Base-by-base conservation (phyloP, 1,139 yeast genomes). In the Schizosaccharomyces versatilis region DNA sequence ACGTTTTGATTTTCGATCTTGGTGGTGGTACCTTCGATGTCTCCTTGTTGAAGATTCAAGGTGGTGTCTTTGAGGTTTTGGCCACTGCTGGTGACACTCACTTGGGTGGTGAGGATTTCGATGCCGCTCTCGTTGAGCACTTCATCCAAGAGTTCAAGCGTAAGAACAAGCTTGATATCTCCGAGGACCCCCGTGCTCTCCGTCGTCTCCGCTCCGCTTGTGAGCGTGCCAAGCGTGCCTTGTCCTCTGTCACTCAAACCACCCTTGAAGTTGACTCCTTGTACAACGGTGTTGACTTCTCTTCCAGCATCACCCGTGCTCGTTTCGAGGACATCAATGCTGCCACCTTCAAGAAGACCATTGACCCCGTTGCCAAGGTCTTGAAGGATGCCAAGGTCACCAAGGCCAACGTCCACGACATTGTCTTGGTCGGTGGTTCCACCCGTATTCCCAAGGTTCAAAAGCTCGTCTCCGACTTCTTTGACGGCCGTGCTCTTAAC, bases 1-100 rank as follows among this genome's bases (percentile, higher is more conserved):
- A 84, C 68, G 93, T 86, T 57, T 77, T 86, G 67, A 85, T 86
- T 66, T 86, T 85, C 72, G 96, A 86, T 72, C 77, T 86, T 67
- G 96, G 96, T 79, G 96, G 96, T 75, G 96, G 96, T 77, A 86
- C 96, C 66, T 86, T 86, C 71, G 96, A 86, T 83, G 96, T 86
- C 57, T 86, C 96, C 48, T 76, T 86, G 63, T 76, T 86, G 64
- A 81, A 90, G 56, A 86, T 86, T 69, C 94, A 86, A 71, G 95
- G 85, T 62, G 96, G 96, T 78, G 84, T 86, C 64, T 86, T 86
- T 70, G 94, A 86, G 72, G 96, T 86, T 66, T 84, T 85, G 77
- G 88, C 96, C 60, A 86, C 96, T 63, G 95, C 95, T 58, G 96
- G 96, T 81, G 95, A 86, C 73, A 86, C 96, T 62, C 96, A 86